Percentiles rank a stretch among this genome's conserved stretches.
phyloP scores from a whole-genome alignment of 2,329 filamentous ascomycete genomes.

The Coleophoma eucalyptorum region DNA sequence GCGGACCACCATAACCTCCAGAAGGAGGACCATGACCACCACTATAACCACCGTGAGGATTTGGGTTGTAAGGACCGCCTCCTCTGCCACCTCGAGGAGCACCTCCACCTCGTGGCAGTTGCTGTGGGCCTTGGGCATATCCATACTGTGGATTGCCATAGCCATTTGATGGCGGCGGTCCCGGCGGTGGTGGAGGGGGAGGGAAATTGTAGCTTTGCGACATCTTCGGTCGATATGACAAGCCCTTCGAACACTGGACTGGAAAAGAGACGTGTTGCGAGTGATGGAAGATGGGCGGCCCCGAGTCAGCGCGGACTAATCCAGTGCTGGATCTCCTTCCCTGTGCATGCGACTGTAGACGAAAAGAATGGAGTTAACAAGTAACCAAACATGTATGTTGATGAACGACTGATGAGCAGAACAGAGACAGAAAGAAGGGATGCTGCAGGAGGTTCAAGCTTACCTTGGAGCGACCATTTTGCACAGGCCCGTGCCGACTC shows the following conservation, averaged over 20 bases:
- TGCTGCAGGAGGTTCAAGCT: conserved; percentile 3
- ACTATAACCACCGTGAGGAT: conserved; percentile 15
- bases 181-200: conserved; percentile 28
- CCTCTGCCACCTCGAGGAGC: conserved; percentile 24
- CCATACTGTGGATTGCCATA: conserved; percentile 22
- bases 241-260: background rate
- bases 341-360: too few species aligned
- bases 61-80: conserved; percentile 10
- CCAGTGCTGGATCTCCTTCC: too few species aligned
- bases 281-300: too few species aligned
- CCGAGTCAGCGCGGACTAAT: too few species aligned
- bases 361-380: too few species aligned
- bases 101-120: conserved; percentile 24
- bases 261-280: too few species aligned
- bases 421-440: too few species aligned
- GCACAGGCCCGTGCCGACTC: background rate
- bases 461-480: background rate
- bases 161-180: conserved; percentile 21
- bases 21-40: conserved; percentile 14
- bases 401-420: too few species aligned
- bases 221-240: conserved; percentile 11
- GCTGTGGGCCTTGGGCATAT: conserved; percentile 19
- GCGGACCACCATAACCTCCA: conserved; percentile 20
- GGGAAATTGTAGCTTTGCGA: conserved; percentile 29
- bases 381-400: too few species aligned